These are phyloP conservation scores for Hydnum rufescens DNA, from an alignment of 768 basidiomycete species.

Conservation along the genomic window DNA sequence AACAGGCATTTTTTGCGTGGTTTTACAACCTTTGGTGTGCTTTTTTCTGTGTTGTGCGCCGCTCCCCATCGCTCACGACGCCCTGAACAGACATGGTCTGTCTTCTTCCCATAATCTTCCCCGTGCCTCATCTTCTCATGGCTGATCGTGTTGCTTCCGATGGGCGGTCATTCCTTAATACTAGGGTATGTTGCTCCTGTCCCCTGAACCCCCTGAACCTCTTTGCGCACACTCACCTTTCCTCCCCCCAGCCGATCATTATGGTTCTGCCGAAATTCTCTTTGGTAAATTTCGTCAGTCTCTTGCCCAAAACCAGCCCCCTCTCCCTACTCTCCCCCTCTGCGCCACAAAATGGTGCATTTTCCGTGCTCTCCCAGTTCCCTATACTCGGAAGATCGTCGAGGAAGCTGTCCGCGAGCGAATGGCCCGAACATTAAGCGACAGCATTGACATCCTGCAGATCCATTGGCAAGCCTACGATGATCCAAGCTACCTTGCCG, in stretches of 20 bases:
- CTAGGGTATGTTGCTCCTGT: background rate
- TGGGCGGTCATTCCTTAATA: background rate
- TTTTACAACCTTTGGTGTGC: conserved; percentile 31
- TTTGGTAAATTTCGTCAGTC: conserved; percentile 26
- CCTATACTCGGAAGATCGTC: conserved; percentile 34
- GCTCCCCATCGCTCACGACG: background rate
- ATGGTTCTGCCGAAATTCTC: conserved; percentile 64
- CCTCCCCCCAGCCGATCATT: conserved; percentile 44
- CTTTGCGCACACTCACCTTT: background rate
- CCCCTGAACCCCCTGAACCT: background rate
- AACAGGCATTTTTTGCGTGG: conserved; percentile 38
- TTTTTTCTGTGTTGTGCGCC: background rate
- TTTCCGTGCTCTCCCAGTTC: conserved; percentile 28
- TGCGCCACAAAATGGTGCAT: conserved; percentile 82
- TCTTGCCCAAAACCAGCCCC: background rate
- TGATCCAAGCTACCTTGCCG: conserved; percentile 26
- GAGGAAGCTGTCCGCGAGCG: conserved; percentile 48
- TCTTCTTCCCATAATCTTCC: background rate
- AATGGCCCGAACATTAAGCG: conserved; percentile 4
- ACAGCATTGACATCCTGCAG: conserved; percentile 48
- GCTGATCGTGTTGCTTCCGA: background rate
- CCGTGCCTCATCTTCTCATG: background rate
- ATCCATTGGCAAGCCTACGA: conserved; percentile 65
- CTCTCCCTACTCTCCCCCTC: conserved; percentile 14
- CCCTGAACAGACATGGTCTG: background rate